Base-by-base conservation (phyloP, 2,329 filamentous ascomycete species). In the Fusarium sp. region DNA sequence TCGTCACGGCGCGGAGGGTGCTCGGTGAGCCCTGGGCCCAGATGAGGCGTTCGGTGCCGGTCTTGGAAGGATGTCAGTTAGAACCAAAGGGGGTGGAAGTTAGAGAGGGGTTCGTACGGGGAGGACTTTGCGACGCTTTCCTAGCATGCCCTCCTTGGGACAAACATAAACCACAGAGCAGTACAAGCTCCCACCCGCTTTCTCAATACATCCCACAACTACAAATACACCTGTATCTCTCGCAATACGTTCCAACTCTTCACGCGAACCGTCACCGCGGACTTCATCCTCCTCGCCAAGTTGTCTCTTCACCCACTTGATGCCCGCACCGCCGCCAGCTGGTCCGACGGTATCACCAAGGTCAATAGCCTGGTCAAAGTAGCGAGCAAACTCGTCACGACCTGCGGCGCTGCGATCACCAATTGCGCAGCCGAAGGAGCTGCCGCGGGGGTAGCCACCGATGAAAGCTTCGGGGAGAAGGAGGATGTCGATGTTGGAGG, bases 391-490 rank as follows among this genome's bases (percentile, higher is more conserved):
- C 74, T 97, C 93, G 28, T 97, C 93, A 18, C 94, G 87, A 6
- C 94, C 94, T 49, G 84, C 82, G 4, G 85, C 82, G 0, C 86
- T 85, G 37, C 94, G 89, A 16, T 85, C 83, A 6, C 94, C 94
- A 8, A 97, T 84, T 3, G 87, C 85, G 46, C 89, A 89, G 6
- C 94, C 94, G 74, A 97, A 97, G 51, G 83, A 83, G 66, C 90
- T 90, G 18, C 91, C 93, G 12, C 94, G 91, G 18, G 95, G 95
- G 77, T 97, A 97, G 2, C 94, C 95, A 46, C 95, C 95, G 3
- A 97, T 85, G 76, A 93, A 97, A 23, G 94, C 94, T 82, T 98
- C 94, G 0, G 95, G 95, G 65, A 97, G 94, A 53, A 97, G 88
- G 30, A 97, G 84, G 50, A 97, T 84, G 77, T 96, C 84, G 38